A percentile compares a stretch with the other conserved stretches of the same genome.
These are phyloP conservation scores for Pholiota conissans DNA, from an alignment of 768 basidiomycete genomes.

Conservation along the genomic window DNA sequence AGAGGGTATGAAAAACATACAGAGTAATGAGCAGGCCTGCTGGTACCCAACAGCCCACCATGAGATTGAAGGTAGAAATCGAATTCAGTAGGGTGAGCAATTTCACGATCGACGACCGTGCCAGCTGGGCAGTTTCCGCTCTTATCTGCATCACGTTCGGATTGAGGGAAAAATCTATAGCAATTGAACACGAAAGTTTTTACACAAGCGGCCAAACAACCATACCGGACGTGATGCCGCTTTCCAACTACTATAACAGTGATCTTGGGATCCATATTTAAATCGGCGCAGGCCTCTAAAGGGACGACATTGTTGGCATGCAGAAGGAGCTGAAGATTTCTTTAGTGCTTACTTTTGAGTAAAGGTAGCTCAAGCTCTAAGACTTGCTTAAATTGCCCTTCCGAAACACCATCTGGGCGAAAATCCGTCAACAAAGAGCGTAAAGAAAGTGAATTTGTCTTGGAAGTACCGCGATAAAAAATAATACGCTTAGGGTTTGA, in stretches of 20 bases:
- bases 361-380: slow-evolving; percentile 62
- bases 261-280: slow-evolving; percentile 61
- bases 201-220: not conserved
- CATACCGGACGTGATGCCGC: slow-evolving; percentile 59
- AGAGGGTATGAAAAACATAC: slow-evolving; percentile 10
- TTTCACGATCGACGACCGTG: slow-evolving; percentile 77
- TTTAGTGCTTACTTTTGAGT: slow-evolving; percentile 48
- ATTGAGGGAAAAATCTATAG: slow-evolving; percentile 35
- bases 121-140: slow-evolving; percentile 82
- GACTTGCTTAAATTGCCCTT: slow-evolving; percentile 52
- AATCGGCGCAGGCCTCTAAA: slow-evolving; percentile 60
- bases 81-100: slow-evolving; percentile 72
- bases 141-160: slow-evolving; percentile 49
- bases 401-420: slow-evolving; percentile 51
- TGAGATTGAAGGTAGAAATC: slow-evolving; percentile 85
- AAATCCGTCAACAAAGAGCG: slow-evolving; percentile 9
- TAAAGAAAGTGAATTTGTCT: not conserved
- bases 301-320: not conserved
- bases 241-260: slow-evolving; percentile 83
- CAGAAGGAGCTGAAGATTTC: not conserved
- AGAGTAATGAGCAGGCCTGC: slow-evolving; percentile 53
- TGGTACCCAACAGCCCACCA: slow-evolving; percentile 77
- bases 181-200: not conserved
- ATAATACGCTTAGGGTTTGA: slow-evolving; percentile 66
- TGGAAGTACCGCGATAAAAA: slow-evolving; percentile 64